phyloP scores from a whole-genome alignment of 129 eudicot species.

The Centella asiatica region DNA sequence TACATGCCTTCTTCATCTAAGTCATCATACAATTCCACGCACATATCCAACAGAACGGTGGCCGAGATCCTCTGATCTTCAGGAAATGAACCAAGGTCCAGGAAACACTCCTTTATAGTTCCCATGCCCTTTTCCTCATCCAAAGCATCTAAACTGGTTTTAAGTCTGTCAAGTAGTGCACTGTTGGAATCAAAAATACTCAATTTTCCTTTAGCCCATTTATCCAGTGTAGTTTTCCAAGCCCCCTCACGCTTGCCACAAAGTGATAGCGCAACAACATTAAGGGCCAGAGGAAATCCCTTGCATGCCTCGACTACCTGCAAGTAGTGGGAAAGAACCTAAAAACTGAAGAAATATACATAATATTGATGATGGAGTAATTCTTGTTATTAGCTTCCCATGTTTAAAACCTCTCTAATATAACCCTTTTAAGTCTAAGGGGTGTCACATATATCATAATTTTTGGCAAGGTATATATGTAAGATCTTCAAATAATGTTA shows the following conservation, averaged over 20 bases:
- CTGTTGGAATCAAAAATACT: conserved; percentile 28
- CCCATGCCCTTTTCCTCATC: conserved; percentile 19
- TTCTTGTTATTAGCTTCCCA: too few species aligned
- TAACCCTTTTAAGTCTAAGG: too few species aligned
- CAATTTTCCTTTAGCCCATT: conserved; percentile 36
- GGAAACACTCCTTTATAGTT: conserved; percentile 20
- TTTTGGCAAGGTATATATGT: too few species aligned
- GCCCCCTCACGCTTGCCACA: conserved; percentile 20
- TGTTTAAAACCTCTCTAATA: too few species aligned
- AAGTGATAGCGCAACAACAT: conserved; percentile 39
- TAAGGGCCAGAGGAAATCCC: conserved; percentile 57
- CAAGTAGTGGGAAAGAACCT: neutral
- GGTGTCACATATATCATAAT: too few species aligned
- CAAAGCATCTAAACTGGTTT: conserved; percentile 28
- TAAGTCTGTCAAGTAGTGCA: conserved; percentile 22
- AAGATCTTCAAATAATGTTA: too few species aligned
- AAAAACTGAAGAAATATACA: neutral
- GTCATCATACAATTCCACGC: conserved; percentile 26
- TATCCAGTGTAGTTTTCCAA: conserved; percentile 30
- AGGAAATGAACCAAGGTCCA: conserved; percentile 39
- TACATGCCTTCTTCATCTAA: conserved; percentile 27
- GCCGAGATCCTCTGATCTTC: conserved; percentile 31
- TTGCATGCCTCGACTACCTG: conserved; percentile 44
- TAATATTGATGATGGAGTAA: neutral
- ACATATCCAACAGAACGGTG: conserved; percentile 26